Evolutionary conservation across 345 rosid species (phyloP).

Genomic region (Euphorbia pulcherrima): DNA sequence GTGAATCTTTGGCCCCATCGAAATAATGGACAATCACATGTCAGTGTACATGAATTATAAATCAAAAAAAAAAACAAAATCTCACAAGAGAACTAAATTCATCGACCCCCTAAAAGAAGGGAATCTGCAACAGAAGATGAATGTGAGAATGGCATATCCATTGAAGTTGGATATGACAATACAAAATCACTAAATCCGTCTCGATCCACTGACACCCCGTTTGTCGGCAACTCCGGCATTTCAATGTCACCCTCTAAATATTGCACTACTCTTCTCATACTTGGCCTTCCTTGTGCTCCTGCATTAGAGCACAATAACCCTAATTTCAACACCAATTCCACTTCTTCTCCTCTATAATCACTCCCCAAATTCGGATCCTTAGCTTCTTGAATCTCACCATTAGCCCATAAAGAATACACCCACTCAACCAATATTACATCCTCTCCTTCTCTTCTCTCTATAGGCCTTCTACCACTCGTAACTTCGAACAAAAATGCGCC

Average conservation of each 20-base stretch:
- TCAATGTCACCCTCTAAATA: slow-evolving; percentile 41
- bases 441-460: slow-evolving; percentile 26
- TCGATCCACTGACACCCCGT: slow-evolving; percentile 23
- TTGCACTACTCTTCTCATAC: slow-evolving; percentile 53
- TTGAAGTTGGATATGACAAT: slow-evolving; percentile 36
- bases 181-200: slow-evolving; percentile 46
- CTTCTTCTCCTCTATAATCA: slow-evolving; percentile 37
- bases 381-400: slow-evolving; percentile 21
- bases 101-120: slow-evolving; percentile 56
- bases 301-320: slow-evolving; percentile 58
- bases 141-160: slow-evolving; percentile 26
- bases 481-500: slow-evolving; percentile 64
- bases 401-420: slow-evolving; percentile 16
- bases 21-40: too few relatives aligned
- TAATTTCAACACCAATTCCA: slow-evolving; percentile 50
- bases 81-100: slow-evolving; percentile 7
- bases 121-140: slow-evolving; percentile 45
- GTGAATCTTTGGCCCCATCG: too few relatives aligned
- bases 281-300: slow-evolving; percentile 44
- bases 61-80: too few relatives aligned
- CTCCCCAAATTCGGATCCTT: slow-evolving; percentile 32
- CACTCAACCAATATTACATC: slow-evolving; percentile 22
- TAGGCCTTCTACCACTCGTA: slow-evolving; percentile 51
- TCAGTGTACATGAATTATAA: too few relatives aligned
- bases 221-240: slow-evolving; percentile 38